These are phyloP conservation scores for Capillidium rhysosporum DNA, from an alignment of 371 early-diverging fungal genomes.

Conservation along the genomic window DNA sequence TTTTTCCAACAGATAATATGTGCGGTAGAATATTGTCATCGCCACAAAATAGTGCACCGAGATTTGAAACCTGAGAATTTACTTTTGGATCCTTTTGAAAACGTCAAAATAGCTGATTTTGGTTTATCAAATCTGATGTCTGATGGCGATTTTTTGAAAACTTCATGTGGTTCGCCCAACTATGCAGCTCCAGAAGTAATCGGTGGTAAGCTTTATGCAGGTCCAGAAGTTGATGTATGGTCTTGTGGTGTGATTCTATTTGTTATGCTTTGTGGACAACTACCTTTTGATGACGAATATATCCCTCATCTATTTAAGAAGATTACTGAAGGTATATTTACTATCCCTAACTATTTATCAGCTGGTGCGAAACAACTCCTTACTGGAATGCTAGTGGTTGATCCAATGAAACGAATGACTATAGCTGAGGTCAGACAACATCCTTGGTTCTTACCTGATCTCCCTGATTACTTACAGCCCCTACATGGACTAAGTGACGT, in stretches of 20 bases:
- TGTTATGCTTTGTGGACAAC: constrained; percentile 97
- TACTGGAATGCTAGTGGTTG: constrained; percentile 85
- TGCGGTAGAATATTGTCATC: constrained; percentile 97
- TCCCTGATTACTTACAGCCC: constrained; percentile 80
- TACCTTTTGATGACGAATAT: constrained; percentile 98
- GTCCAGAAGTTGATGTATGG: constrained; percentile 99
- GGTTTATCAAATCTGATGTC: constrained; percentile 89
- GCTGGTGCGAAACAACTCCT: constrained; percentile 63
- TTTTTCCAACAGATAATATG: constrained; percentile 96
- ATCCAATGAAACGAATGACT: constrained; percentile 85
- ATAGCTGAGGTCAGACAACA: constrained; percentile 73
- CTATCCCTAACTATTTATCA: constrained; percentile 69
- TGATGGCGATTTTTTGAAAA: constrained; percentile 89
- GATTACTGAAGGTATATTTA: constrained; percentile 79
- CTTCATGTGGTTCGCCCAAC: constrained; percentile 81
- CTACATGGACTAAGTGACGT: constrained; percentile 16
- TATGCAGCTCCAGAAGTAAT: constrained; percentile 93
- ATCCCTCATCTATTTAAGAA: constrained; percentile 89
- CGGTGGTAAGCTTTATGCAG: constrained; percentile 84
- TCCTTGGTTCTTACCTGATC: constrained; percentile 71
- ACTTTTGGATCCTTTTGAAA: constrained; percentile 77
- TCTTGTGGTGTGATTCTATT: constrained; percentile 97
- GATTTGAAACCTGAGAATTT: constrained; percentile 73
- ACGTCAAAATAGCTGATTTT: constrained; percentile 95
- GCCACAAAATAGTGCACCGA: constrained; percentile 93